Evolutionary conservation across 2,329 filamentous ascomycete genomes (phyloP).

Genomic region (Colletotrichum lentis): DNA sequence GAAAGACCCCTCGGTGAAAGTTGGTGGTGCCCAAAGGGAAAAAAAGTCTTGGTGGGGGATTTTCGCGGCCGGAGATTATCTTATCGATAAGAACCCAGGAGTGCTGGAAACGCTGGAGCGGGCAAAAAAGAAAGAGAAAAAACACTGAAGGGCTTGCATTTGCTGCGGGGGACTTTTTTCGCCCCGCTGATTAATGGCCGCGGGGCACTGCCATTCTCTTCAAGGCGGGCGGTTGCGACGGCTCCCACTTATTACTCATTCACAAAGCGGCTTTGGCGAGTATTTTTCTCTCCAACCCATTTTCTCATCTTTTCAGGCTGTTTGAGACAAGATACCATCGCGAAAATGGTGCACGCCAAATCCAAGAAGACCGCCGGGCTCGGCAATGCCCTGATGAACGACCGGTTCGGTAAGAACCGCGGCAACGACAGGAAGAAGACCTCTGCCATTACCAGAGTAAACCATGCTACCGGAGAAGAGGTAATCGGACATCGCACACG

Average conservation of each 20-base stretch:
- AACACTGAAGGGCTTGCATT: slow-evolving; percentile 26
- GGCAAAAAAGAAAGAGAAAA: slow-evolving; percentile 1
- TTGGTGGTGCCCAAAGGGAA: slow-evolving; percentile 12
- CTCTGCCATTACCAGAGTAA: slow-evolving; percentile 68
- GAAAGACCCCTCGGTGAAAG: slow-evolving; percentile 15
- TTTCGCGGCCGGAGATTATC: slow-evolving; percentile 22
- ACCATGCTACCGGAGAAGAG: slow-evolving; percentile 81
- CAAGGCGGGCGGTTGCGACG: slow-evolving; percentile 27
- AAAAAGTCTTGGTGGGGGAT: slow-evolving; percentile 32
- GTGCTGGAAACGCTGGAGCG: neutral
- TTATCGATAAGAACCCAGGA: slow-evolving; percentile 36
- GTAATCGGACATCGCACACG: slow-evolving; percentile 48
- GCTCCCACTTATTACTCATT: slow-evolving; percentile 38
- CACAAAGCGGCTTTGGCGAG: slow-evolving; percentile 21
- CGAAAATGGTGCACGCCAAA: slow-evolving; percentile 74
- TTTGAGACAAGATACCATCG: slow-evolving; percentile 8
- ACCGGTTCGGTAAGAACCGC: slow-evolving; percentile 94
- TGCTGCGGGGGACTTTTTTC: slow-evolving; percentile 36
- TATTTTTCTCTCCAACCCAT: slow-evolving; percentile 21
- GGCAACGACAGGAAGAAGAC: slow-evolving; percentile 80
- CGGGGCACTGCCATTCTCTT: slow-evolving; percentile 40
- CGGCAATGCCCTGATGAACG: slow-evolving; percentile 98
- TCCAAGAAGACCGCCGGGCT: slow-evolving; percentile 95
- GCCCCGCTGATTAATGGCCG: slow-evolving; percentile 42
- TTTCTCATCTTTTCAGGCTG: slow-evolving; percentile 6